A percentile compares a stretch with the other conserved stretches of the same genome.
phyloP scores from a whole-genome alignment of 2,329 filamentous ascomycete species.

The Hymenoscyphus occultus region DNA sequence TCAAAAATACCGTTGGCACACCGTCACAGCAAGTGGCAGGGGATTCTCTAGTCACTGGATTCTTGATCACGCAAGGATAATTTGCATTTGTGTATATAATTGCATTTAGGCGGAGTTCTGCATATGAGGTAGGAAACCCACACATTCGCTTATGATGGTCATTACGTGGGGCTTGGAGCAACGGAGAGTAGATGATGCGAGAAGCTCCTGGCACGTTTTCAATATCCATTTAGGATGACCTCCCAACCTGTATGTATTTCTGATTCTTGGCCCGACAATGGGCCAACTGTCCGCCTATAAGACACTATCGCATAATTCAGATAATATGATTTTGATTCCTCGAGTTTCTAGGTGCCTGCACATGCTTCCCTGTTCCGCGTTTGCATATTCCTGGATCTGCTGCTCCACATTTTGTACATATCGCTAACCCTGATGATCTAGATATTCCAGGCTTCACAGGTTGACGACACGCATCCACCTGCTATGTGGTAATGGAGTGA shows the following conservation, averaged over 20 bases:
- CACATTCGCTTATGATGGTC: conserved; percentile 5
- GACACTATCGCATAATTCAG: background rate
- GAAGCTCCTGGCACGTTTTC: background rate
- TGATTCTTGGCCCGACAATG: background rate
- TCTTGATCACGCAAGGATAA: background rate
- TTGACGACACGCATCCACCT: too few species aligned
- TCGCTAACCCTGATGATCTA: too few species aligned
- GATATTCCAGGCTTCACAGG: too few species aligned
- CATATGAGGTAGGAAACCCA: background rate
- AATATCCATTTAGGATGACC: background rate
- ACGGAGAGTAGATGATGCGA: background rate
- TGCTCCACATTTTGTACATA: too few species aligned
- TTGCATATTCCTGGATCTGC: background rate
- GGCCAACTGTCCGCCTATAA: background rate
- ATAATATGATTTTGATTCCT: background rate
- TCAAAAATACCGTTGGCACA: conserved; percentile 20
- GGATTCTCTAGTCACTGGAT: conserved; percentile 7
- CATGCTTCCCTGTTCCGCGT: background rate
- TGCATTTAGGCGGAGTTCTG: conserved; percentile 1
- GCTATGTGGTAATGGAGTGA: too few species aligned
- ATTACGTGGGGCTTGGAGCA: background rate
- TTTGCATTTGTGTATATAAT: background rate
- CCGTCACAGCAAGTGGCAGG: background rate
- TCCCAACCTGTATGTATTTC: background rate
- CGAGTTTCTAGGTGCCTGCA: background rate